Conservation (phyloP, 1,139 yeast species). For the Maudiozyma humilis region DNA sequence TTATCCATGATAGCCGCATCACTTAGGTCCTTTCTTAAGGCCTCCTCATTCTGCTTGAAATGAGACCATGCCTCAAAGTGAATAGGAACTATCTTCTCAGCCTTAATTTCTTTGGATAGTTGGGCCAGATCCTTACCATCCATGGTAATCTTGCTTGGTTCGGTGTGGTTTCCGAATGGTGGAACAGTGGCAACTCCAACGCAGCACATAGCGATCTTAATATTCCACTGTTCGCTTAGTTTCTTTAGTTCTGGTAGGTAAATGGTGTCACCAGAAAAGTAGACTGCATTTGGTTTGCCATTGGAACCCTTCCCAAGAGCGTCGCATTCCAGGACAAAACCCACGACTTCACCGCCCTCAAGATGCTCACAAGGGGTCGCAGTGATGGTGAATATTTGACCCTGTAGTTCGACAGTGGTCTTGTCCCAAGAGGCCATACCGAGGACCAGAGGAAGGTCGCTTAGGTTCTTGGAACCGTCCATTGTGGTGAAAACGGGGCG, state of each 20-base stretch:
- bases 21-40: constrained; percentile 2
- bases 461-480: constrained; percentile 3
- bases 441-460: not conserved
- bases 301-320: not conserved
- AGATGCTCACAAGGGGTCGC: constrained; percentile 3
- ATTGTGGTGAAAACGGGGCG: constrained; percentile 4
- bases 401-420: not conserved
- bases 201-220: not conserved
- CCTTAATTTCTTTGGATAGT: not conserved
- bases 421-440: constrained; percentile 2
- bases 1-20: not conserved
- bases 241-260: constrained; percentile 3
- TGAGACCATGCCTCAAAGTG: constrained; percentile 5
- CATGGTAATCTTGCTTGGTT: constrained; percentile 6
- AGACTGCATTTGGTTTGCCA: constrained; percentile 3
- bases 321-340: constrained; percentile 1
- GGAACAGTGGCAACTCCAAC: constrained; percentile 4
- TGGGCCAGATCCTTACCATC: constrained; percentile 2
- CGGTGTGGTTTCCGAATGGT: not conserved
- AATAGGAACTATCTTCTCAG: constrained; percentile 1
- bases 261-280: constrained; percentile 2
- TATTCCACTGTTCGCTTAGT: not conserved
- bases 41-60: not conserved
- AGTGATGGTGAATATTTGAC: constrained; percentile 3
- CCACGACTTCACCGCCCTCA: constrained; percentile 2